A percentile compares a stretch with the other conserved stretches of the same genome.
Conservation (phyloP, 306 rosid genomes). For the Delonix regia region DNA sequence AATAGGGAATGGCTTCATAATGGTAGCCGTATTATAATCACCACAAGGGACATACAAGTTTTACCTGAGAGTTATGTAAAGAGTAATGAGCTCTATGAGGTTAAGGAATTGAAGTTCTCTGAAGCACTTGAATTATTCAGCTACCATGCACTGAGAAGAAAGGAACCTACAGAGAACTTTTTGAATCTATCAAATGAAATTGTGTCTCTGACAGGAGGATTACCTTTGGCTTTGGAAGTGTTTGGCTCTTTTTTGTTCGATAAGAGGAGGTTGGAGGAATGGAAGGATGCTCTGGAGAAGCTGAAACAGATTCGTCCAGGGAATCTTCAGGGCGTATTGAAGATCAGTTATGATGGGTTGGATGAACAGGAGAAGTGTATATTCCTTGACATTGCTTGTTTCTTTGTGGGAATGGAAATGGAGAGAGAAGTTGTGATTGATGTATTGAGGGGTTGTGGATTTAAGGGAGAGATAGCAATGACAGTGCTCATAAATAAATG, state of each 20-base stretch:
- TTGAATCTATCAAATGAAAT: slow-evolving; percentile 38
- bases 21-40: slow-evolving; percentile 57
- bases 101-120: slow-evolving; percentile 38
- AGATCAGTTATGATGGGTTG: slow-evolving; percentile 54
- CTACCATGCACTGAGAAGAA: slow-evolving; percentile 52
- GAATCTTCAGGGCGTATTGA: slow-evolving; percentile 52
- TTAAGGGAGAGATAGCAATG: slow-evolving; percentile 48
- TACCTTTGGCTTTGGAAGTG: slow-evolving; percentile 68
- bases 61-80: slow-evolving; percentile 28
- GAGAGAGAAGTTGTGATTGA: slow-evolving; percentile 50
- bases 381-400: slow-evolving; percentile 65
- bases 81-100: slow-evolving; percentile 38
- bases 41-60: slow-evolving; percentile 51
- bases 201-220: slow-evolving; percentile 50
- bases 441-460: slow-evolving; percentile 47
- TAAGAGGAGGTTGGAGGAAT: slow-evolving; percentile 42
- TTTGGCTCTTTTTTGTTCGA: slow-evolving; percentile 54
- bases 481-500: slow-evolving; percentile 48
- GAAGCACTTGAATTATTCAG: slow-evolving; percentile 51
- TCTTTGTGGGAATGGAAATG: slow-evolving; percentile 49
- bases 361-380: slow-evolving; percentile 50
- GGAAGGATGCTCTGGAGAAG: slow-evolving; percentile 52
- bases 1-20: slow-evolving; percentile 45
- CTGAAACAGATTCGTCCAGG: slow-evolving; percentile 39
- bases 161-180: slow-evolving; percentile 36